Evolutionary conservation across 768 basidiomycete genomes (phyloP).

Genomic region (Chalciporus sphaerocephalus): DNA sequence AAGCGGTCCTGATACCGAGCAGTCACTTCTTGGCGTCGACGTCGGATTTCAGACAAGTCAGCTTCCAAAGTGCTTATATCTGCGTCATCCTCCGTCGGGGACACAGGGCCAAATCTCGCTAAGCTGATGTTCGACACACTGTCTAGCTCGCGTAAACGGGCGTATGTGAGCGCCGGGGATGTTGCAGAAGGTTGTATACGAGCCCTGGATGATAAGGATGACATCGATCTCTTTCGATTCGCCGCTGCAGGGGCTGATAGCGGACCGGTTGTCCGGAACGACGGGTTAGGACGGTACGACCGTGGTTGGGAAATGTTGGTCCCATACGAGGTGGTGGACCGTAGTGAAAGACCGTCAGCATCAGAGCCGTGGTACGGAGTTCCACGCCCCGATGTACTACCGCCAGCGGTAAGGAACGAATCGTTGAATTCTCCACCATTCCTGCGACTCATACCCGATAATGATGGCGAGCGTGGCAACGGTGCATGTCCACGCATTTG

Average conservation of each 20-base stretch:
- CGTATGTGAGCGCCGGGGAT: constrained; percentile 27
- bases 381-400: constrained; percentile 27
- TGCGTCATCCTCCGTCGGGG: constrained; percentile 32
- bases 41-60: constrained; percentile 67
- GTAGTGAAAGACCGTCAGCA: constrained; percentile 48
- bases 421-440: constrained; percentile 26
- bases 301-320: constrained; percentile 47
- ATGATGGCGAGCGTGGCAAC: constrained; percentile 29
- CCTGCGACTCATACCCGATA: constrained; percentile 24
- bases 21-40: constrained; percentile 65
- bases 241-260: constrained; percentile 29
- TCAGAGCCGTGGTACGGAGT: constrained; percentile 36
- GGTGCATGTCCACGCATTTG: constrained; percentile 18
- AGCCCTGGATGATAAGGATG: constrained; percentile 53
- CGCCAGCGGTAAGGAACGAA: constrained; percentile 21
- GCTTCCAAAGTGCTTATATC: constrained; percentile 40
- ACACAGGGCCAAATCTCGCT: constrained; percentile 35
- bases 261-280: constrained; percentile 33
- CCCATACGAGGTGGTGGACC: constrained; percentile 47
- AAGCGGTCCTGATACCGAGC: constrained; percentile 69
- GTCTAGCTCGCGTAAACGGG: constrained; percentile 31
- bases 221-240: constrained; percentile 55
- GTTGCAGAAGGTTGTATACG: constrained; percentile 34
- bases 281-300: constrained; percentile 40
- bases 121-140: constrained; percentile 50